phyloP scores from a whole-genome alignment of 2,329 filamentous ascomycete species.

The Sarocladiaceae sp. region DNA sequence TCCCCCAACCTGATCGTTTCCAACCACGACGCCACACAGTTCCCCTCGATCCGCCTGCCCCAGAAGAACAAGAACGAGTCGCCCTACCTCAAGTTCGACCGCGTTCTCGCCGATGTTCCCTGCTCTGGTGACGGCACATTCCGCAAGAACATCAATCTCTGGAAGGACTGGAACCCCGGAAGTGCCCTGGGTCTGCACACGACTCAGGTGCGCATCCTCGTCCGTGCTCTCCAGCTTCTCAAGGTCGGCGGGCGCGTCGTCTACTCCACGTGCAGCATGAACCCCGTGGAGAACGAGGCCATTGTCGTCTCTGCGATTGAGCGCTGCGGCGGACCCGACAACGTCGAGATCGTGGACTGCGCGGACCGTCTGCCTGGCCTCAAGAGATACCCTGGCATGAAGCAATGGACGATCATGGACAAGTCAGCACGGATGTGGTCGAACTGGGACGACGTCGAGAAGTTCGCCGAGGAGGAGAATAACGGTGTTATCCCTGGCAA shows the following conservation, averaged over 20 bases:
- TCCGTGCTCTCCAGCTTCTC: conserved; percentile 89
- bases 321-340: conserved; percentile 74
- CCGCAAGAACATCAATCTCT: conserved; percentile 88
- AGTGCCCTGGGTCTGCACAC: conserved; percentile 82
- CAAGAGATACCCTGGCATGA: conserved; percentile 70
- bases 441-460: conserved; percentile 75
- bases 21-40: conserved; percentile 95
- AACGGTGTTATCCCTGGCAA: conserved; percentile 53
- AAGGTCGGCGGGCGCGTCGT: conserved; percentile 92
- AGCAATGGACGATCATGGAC: conserved; percentile 86
- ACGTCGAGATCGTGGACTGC: conserved; percentile 81
- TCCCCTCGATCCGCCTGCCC: conserved; percentile 83
- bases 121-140: conserved; percentile 93
- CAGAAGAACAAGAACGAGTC: conserved; percentile 47
- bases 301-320: conserved; percentile 84
- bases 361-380: conserved; percentile 69
- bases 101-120: conserved; percentile 92
- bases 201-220: conserved; percentile 83
- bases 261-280: conserved; percentile 98
- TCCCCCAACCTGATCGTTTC: conserved; percentile 96
- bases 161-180: conserved; percentile 89
- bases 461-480: conserved; percentile 55
- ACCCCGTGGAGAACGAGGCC: conserved; percentile 94
- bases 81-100: conserved; percentile 90
- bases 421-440: conserved; percentile 74